Percentiles rank a stretch among this genome's conserved stretches.
Evolutionary conservation across 1,284 basidiomycete species (phyloP).

Genomic region (Cutaneotrichosporon cutaneum): DNA sequence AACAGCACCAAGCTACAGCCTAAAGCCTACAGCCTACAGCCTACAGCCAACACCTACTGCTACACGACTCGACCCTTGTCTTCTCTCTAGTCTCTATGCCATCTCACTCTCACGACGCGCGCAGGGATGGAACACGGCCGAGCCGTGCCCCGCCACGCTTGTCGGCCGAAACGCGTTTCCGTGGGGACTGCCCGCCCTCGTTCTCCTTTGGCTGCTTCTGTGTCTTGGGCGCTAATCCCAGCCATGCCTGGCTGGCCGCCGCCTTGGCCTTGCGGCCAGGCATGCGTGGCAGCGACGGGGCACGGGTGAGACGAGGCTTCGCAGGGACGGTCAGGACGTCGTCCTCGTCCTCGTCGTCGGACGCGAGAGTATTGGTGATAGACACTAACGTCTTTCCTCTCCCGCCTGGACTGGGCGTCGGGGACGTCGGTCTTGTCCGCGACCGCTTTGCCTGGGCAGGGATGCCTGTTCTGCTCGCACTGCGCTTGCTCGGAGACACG

Average conservation of each 20-base stretch:
- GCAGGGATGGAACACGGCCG: not conserved
- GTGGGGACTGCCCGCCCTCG: not conserved
- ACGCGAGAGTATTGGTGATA: not conserved
- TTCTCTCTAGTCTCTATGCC: not conserved
- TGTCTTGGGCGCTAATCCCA: not conserved
- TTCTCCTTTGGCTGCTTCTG: not conserved
- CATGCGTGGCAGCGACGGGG: conserved; percentile 3
- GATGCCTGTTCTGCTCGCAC: conserved; percentile 8
- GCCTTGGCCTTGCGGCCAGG: conserved; percentile 9
- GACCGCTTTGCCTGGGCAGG: conserved; percentile 5
- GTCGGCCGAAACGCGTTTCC: not conserved
- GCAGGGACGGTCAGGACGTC: conserved; percentile 5
- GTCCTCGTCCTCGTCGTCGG: not conserved
- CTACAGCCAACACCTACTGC: not conserved
- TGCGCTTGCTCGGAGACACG: conserved; percentile 33
- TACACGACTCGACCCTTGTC: not conserved
- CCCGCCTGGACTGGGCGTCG: conserved; percentile 28
- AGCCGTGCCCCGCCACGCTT: not conserved
- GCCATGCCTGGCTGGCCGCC: not conserved
- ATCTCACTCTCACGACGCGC: not conserved
- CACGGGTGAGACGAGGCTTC: not conserved
- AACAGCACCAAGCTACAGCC: not conserved
- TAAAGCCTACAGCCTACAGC: not conserved
- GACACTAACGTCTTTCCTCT: conserved; percentile 36
- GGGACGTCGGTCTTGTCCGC: conserved; percentile 1